Percentiles rank a stretch among this genome's conserved stretches.
Conservation (phyloP, 805 yeast species). For the Pichia manshurica region DNA sequence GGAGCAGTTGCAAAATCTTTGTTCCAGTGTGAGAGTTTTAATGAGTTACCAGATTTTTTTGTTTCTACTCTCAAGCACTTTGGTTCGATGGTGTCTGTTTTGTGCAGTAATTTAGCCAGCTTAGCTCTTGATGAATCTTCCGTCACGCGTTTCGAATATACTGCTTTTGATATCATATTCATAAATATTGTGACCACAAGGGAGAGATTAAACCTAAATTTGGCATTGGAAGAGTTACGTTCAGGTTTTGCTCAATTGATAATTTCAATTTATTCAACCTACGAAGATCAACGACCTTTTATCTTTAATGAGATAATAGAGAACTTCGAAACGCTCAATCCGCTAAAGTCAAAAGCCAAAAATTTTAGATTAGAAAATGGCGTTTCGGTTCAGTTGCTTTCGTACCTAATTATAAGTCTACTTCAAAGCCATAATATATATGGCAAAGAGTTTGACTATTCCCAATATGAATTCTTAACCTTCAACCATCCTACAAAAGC, state of each 20-base stretch:
- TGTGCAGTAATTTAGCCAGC: neutral
- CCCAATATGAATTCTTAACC: slow-evolving; percentile 20
- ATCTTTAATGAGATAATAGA: slow-evolving; percentile 55
- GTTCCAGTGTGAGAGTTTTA: neutral
- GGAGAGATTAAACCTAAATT: neutral
- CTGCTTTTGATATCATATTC: slow-evolving; percentile 39
- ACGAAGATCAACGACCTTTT: slow-evolving; percentile 51
- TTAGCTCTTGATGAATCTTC: slow-evolving; percentile 15
- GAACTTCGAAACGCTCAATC: slow-evolving; percentile 45
- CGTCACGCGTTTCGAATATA: slow-evolving; percentile 55
- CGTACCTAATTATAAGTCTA: slow-evolving; percentile 40
- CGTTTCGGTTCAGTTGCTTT: slow-evolving; percentile 41
- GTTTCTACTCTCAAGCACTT: slow-evolving; percentile 2
- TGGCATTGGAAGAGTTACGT: slow-evolving; percentile 19
- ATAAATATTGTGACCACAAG: slow-evolving; percentile 21
- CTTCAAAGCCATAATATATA: slow-evolving; percentile 27
- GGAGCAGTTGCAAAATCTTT: neutral
- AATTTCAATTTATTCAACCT: slow-evolving; percentile 34
- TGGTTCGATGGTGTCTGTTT: neutral
- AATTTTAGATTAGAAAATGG: slow-evolving; percentile 41
- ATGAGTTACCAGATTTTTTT: slow-evolving; percentile 9
- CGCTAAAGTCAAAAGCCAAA: slow-evolving; percentile 38
- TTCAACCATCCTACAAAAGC: slow-evolving; percentile 9
- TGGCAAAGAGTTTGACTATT: slow-evolving; percentile 20
- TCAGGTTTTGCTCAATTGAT: slow-evolving; percentile 31